These are phyloP conservation scores for Salix exigua DNA, from an alignment of 345 rosid genomes.

Conservation along the genomic window DNA sequence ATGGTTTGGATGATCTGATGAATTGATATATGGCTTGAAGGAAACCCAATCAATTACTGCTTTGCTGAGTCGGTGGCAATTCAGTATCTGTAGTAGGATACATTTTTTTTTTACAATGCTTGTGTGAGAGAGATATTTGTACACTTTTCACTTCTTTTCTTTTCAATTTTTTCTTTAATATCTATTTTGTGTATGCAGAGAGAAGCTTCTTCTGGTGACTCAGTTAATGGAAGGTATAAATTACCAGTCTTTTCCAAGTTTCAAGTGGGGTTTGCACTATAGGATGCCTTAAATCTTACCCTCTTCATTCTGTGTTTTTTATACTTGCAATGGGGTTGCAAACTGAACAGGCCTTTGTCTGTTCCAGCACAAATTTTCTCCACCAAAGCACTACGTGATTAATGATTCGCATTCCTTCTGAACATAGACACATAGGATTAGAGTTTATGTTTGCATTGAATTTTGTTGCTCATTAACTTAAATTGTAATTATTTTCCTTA, in stretches of 20 bases:
- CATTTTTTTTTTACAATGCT: neutral
- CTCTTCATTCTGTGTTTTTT: neutral
- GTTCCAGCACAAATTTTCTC: neutral
- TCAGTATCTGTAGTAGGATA: neutral
- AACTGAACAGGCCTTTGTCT: neutral
- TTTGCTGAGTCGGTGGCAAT: constrained; percentile 9
- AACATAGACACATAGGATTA: neutral
- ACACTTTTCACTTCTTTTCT: neutral
- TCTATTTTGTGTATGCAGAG: constrained; percentile 25
- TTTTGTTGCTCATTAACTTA: neutral
- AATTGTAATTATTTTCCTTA: neutral
- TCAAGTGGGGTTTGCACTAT: neutral
- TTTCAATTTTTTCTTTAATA: neutral
- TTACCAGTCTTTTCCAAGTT: constrained; percentile 2
- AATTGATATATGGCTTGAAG: constrained; percentile 1
- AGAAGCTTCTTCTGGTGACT: constrained; percentile 26
- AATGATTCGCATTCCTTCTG: neutral
- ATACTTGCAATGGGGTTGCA: neutral
- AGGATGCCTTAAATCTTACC: neutral
- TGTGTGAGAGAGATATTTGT: neutral
- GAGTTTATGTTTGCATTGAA: neutral
- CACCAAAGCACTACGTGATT: neutral
- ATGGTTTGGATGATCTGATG: constrained; percentile 15
- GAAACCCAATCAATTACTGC: neutral
- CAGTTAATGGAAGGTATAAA: constrained; percentile 36